phyloP scores from a whole-genome alignment of 1,139 yeast genomes.

The Taphrina pruni region DNA sequence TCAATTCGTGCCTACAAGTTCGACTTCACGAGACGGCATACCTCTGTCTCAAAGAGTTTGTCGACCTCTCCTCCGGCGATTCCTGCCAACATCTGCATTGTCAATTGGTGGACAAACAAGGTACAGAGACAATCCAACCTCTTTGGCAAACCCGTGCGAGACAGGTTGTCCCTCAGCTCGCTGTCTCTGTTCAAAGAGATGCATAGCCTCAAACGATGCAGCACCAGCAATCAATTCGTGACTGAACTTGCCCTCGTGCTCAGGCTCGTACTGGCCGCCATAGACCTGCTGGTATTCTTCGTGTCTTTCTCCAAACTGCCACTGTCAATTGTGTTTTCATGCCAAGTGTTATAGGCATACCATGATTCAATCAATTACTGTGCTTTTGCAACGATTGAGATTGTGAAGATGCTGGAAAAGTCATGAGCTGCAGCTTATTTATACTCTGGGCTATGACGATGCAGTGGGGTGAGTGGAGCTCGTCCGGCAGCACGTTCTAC shows the following conservation, averaged over 20 bases:
- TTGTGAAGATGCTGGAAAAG: not conserved
- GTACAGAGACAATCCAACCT: constrained; percentile 5
- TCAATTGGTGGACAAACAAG: not conserved
- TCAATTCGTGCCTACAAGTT: not conserved
- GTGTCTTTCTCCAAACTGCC: constrained; percentile 29
- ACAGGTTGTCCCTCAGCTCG: constrained; percentile 51
- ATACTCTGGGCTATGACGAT: not conserved
- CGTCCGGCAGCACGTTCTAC: not conserved
- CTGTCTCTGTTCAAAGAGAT: constrained; percentile 45
- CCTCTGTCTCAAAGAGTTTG: constrained; percentile 51
- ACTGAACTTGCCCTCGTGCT: constrained; percentile 47
- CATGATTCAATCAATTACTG: not conserved
- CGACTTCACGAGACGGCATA: not conserved
- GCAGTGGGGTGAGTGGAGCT: not conserved
- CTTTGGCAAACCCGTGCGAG: constrained; percentile 44
- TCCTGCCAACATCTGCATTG: constrained; percentile 50
- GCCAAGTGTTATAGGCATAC: not conserved
- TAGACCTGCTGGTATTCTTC: constrained; percentile 32
- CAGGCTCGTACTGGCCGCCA: constrained; percentile 33
- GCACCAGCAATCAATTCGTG: constrained; percentile 52
- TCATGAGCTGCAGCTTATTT: not conserved
- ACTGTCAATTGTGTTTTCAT: not conserved
- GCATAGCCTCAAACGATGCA: constrained; percentile 51
- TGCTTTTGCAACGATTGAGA: not conserved
- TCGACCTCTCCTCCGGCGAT: constrained; percentile 52